Evolutionary conservation across 495 filamentous ascomycete species (phyloP).

Genomic region (Lasiosphaeris hirsuta): DNA sequence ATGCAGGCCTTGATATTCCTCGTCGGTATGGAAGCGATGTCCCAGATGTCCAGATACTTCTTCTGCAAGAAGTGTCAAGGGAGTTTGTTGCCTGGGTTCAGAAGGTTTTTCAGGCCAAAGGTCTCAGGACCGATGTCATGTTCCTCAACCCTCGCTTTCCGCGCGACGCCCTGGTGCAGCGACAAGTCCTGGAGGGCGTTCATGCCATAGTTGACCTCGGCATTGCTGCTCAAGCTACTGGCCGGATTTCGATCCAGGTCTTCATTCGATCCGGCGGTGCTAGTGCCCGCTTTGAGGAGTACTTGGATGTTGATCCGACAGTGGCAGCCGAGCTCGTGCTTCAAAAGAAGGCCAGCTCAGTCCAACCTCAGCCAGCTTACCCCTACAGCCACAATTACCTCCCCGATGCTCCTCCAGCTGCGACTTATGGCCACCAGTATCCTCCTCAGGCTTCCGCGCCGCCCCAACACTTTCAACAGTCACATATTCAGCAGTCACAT

Average conservation of each 20-base stretch:
- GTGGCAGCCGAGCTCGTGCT: conserved; percentile 77
- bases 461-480: conserved; percentile 10
- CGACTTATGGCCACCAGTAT: neutral
- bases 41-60: conserved; percentile 86
- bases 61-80: conserved; percentile 73
- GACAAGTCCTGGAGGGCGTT: conserved; percentile 87
- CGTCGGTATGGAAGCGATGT: conserved; percentile 71
- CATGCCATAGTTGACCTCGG: conserved; percentile 77
- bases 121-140: conserved; percentile 71
- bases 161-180: conserved; percentile 70
- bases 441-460: neutral
- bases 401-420: conserved; percentile 6
- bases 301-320: conserved; percentile 71
- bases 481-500: conserved; percentile 25
- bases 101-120: conserved; percentile 63
- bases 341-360: conserved; percentile 56
- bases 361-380: conserved; percentile 12
- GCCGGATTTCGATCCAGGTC: conserved; percentile 73
- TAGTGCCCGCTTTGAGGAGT: conserved; percentile 76
- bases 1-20: conserved; percentile 66
- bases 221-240: conserved; percentile 58
- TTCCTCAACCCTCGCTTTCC: conserved; percentile 73
- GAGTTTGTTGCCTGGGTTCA: conserved; percentile 83
- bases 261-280: conserved; percentile 74
- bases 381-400: conserved; percentile 23